Evolutionary conservation across 225 moss, liverwort and hornwort genomes (phyloP).

Genomic region (Asterella californica): DNA sequence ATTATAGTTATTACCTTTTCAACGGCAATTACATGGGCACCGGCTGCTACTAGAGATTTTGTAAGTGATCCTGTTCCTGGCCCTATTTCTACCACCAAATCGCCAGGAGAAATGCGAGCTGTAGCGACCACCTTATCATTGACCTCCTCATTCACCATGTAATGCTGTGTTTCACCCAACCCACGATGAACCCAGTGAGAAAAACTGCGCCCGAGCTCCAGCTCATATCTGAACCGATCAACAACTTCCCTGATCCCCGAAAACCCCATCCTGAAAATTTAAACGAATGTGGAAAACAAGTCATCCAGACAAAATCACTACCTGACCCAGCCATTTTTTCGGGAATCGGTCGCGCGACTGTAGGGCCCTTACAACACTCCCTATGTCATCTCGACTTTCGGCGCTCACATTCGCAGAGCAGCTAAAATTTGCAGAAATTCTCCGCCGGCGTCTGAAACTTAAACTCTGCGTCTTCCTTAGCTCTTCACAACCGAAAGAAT

Average conservation of each 20-base stretch:
- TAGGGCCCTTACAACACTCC: conserved; percentile 65
- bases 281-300: neutral
- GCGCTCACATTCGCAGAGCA: neutral
- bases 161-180: conserved; percentile 54
- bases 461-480: neutral
- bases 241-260: neutral
- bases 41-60: conserved; percentile 72
- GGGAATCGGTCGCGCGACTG: conserved; percentile 79
- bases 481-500: neutral
- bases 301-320: conserved; percentile 17
- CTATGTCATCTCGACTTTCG: conserved; percentile 48
- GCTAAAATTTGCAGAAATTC: too few species aligned
- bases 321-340: conserved; percentile 94
- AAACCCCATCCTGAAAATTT: neutral
- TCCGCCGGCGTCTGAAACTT: neutral
- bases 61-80: conserved; percentile 96
- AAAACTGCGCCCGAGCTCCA: neutral
- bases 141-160: conserved; percentile 84
- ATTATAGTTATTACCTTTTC: conserved; percentile 58
- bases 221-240: neutral
- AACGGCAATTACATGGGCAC: conserved; percentile 78
- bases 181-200: neutral
- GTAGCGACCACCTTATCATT: conserved; percentile 68
- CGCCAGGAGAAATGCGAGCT: conserved; percentile 65
- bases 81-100: conserved; percentile 88